Evolutionary conservation across 805 yeast genomes (phyloP), one percentile per base, ranked within the genome.

Genomic region (Pichia paraexigua): DNA sequence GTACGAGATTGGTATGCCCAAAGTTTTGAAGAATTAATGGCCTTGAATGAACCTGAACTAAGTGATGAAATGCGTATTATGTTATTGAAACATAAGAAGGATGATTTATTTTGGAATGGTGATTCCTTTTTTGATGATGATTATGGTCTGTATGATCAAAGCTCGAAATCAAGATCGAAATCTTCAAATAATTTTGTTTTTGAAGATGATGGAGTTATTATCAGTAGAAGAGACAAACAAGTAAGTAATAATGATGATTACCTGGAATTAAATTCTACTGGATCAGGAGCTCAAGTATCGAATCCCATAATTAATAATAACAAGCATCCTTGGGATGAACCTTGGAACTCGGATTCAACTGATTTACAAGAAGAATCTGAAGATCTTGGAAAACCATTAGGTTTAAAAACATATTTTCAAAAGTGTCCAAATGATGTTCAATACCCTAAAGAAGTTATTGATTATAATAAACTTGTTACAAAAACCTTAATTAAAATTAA

Each of bases 1-100:
- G 96, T 89, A 18, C 78, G 83, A 54, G 80, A 88, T 63, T 90
- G 97, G 96, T 90, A 89, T 64, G 91, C 91, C 1, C 94, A 88
- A 64, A 83, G 92, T 10, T 90, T 90, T 66, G 90, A 88, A 59
- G 92, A 89, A 63, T 75, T 89, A 57, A 80, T 85, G n/a, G 65
- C 74, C 13, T 67, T 90, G 43, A 78, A 80, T 13, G 75, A 77
- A 52, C 92, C 92, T 1, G 62, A 11, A n/a, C 30, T 55, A 17
- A 45, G 47, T 60, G 32, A 71, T 83, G 44, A 69, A 71, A 45
- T 71, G 64, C 18, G 75, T 73, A 45, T 65, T 77, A n/a, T 46
- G 21, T 21, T 56, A 22, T 45, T 43, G 32, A 51, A 45, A 17
- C 11, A 52, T 32, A 55, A 64, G 64, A 40, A 63, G 66, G 53